A percentile compares a stretch with the other conserved stretches of the same genome.
phyloP scores from a whole-genome alignment of 2,329 filamentous ascomycete species.

The Cyclaneusma minus region DNA sequence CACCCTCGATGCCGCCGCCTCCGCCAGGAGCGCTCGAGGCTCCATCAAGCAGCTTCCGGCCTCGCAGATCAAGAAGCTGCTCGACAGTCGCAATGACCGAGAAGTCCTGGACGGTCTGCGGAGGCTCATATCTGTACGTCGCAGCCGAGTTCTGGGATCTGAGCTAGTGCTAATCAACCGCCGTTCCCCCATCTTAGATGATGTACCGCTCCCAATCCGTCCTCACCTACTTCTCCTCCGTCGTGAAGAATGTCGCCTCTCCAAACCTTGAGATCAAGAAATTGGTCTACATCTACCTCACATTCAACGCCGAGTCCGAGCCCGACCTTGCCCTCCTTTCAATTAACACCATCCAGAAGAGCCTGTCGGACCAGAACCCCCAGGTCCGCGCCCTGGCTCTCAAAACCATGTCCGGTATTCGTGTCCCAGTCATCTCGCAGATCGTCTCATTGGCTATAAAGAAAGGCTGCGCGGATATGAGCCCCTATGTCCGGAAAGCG shows the following conservation, averaged over 20 bases:
- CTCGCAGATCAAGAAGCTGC: conserved; percentile 81
- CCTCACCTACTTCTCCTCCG: conserved; percentile 86
- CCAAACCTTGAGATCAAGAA: conserved; percentile 93
- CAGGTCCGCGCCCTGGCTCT: conserved; percentile 83
- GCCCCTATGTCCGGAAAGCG: conserved; percentile 79
- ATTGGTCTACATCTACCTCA: conserved; percentile 94
- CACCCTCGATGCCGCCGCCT: conserved; percentile 90
- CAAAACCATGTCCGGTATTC: conserved; percentile 92
- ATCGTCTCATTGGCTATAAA: conserved; percentile 95
- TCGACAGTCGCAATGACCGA: conserved; percentile 85
- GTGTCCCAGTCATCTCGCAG: conserved; percentile 95
- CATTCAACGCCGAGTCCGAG: conserved; percentile 91
- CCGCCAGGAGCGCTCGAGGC: conserved; percentile 52
- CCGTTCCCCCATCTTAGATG: conserved; percentile 45
- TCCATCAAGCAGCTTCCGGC: conserved; percentile 53
- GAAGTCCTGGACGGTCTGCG: conserved; percentile 87
- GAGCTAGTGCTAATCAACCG: not conserved
- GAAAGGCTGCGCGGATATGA: conserved; percentile 86
- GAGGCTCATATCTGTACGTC: conserved; percentile 69
- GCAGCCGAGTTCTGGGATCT: conserved; percentile 4
- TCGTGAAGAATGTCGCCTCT: conserved; percentile 95
- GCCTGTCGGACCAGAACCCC: conserved; percentile 80
- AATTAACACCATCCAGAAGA: conserved; percentile 98
- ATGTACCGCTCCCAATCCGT: conserved; percentile 87
- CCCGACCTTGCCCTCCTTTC: conserved; percentile 89